phyloP scores from a whole-genome alignment of 371 early-diverging fungal species.

The Dichotomocladium elegans region DNA sequence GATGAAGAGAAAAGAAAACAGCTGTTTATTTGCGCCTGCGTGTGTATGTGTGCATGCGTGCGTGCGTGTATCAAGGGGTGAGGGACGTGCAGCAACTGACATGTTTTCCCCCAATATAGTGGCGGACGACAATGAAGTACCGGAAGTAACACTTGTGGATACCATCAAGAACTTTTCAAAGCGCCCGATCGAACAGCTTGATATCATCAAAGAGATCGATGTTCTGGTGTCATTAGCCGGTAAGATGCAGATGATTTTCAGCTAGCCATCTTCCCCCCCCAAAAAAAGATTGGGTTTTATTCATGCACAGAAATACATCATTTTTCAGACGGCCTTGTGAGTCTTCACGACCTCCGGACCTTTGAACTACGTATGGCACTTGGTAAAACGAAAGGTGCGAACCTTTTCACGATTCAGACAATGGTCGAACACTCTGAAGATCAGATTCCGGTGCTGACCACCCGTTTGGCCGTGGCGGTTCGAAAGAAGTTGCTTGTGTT shows the following conservation, averaged over 20 bases:
- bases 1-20: too few species aligned
- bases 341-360: slow-evolving; percentile 72
- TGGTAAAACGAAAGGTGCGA: slow-evolving; percentile 70
- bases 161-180: slow-evolving; percentile 71
- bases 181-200: slow-evolving; percentile 71
- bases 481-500: slow-evolving; percentile 66
- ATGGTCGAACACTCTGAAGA: slow-evolving; percentile 63
- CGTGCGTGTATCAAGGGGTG: too few species aligned
- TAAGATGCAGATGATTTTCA: too few species aligned
- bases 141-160: slow-evolving; percentile 55
- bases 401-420: slow-evolving; percentile 70
- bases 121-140: slow-evolving; percentile 47
- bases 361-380: slow-evolving; percentile 66
- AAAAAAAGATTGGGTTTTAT: background rate
- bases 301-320: background rate
- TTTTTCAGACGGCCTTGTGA: slow-evolving; percentile 61
- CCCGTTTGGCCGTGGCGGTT: slow-evolving; percentile 74
- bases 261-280: too few species aligned
- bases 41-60: too few species aligned
- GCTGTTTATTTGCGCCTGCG: too few species aligned
- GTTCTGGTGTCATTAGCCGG: slow-evolving; percentile 70
- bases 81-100: too few species aligned
- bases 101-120: slow-evolving; percentile 15
- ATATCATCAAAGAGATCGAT: slow-evolving; percentile 75
- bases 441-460: slow-evolving; percentile 68